phyloP scores from a whole-genome alignment of 352 stramenopile species.

The Globisporangium mamillatum region DNA sequence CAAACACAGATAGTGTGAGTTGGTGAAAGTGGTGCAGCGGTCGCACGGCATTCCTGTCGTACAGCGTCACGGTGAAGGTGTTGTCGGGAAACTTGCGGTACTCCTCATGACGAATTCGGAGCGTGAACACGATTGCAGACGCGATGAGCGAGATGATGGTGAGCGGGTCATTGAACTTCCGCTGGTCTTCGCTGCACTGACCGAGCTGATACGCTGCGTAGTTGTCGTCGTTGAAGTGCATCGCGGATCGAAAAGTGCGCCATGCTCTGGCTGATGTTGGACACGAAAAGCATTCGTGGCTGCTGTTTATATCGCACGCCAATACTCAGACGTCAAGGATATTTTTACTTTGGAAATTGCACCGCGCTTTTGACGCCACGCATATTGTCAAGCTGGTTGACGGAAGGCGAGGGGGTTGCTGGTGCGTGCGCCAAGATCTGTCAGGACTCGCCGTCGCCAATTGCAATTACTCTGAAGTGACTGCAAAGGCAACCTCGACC shows the following conservation, averaged over 20 bases:
- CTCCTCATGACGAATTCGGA: slow-evolving; percentile 27
- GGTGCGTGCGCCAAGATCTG: too few species aligned
- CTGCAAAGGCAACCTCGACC: not conserved
- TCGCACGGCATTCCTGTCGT: slow-evolving; percentile 2
- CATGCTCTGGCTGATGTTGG: not conserved
- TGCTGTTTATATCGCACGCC: not conserved
- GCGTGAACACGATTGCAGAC: slow-evolving; percentile 21
- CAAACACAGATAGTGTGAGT: not conserved
- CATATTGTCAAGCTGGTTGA: not conserved
- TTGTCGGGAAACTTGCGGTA: slow-evolving; percentile 35
- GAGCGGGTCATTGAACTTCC: slow-evolving; percentile 27
- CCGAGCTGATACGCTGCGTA: slow-evolving; percentile 29
- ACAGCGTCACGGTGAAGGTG: slow-evolving; percentile 31
- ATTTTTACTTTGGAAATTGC: slow-evolving; percentile 6
- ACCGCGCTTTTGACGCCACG: not conserved
- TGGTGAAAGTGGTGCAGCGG: not conserved
- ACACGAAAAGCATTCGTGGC: not conserved
- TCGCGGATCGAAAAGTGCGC: not conserved
- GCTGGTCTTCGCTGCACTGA: slow-evolving; percentile 25
- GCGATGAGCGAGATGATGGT: slow-evolving; percentile 27
- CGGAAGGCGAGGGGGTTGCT: too few species aligned
- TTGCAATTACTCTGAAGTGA: not conserved
- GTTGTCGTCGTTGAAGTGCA: slow-evolving; percentile 19
- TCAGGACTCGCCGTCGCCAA: too few species aligned
- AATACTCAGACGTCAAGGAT: slow-evolving; percentile 1